Evolutionary conservation across 1,284 basidiomycete species (phyloP).

Genomic region (Singerocomus rubriflavus): DNA sequence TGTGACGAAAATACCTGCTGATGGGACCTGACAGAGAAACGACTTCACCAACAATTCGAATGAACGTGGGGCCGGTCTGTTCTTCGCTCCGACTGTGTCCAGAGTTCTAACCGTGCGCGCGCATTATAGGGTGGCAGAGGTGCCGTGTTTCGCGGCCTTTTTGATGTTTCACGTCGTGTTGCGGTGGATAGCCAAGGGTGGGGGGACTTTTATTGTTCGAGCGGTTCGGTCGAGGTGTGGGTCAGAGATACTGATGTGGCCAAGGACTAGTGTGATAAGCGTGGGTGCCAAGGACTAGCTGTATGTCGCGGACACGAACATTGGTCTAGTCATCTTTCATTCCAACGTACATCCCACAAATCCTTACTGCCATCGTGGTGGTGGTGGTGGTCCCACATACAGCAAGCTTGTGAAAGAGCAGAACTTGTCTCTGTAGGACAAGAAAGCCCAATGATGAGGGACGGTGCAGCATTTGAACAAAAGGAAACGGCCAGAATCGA

Average conservation of each 20-base stretch:
- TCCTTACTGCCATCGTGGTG: too few relatives aligned
- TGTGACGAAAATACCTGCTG: conserved; percentile 24
- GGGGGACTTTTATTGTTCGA: conserved; percentile 57
- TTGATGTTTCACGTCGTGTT: conserved; percentile 44
- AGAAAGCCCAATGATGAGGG: not conserved
- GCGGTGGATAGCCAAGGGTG: conserved; percentile 49
- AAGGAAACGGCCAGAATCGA: too few relatives aligned
- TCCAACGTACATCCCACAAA: too few relatives aligned
- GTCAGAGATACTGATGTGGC: conserved; percentile 20
- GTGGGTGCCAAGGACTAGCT: too few relatives aligned
- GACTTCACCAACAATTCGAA: conserved; percentile 47
- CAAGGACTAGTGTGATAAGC: too few relatives aligned
- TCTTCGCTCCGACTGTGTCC: not conserved
- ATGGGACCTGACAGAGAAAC: conserved; percentile 20
- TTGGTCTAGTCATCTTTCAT: too few relatives aligned
- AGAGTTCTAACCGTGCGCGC: not conserved
- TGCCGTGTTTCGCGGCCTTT: conserved; percentile 44
- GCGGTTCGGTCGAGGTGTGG: conserved; percentile 59
- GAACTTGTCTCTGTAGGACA: not conserved
- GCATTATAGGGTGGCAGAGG: conserved; percentile 33
- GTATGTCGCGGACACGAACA: too few relatives aligned
- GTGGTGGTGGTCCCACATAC: too few relatives aligned
- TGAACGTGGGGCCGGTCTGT: conserved; percentile 62
- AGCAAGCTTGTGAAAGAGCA: too few relatives aligned
- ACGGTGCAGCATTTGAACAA: not conserved